These are phyloP conservation scores for Candida glucosophila DNA, from an alignment of 1,139 yeast genomes.

Conservation along the genomic window DNA sequence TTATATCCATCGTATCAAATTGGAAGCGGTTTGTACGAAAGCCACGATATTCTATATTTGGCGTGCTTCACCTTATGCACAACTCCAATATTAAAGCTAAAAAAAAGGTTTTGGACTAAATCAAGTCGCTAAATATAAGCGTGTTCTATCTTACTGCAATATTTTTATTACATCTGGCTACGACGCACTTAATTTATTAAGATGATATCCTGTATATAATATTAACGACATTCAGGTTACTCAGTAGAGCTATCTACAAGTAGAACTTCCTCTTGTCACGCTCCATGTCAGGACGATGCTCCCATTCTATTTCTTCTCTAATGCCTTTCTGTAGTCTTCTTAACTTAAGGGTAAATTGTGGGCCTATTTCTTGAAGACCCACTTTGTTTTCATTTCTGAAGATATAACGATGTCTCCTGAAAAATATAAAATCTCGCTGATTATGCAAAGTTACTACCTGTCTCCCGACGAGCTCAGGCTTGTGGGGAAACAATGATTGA, in stretches of 20 bases:
- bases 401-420: slow-evolving; percentile 88
- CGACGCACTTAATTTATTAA: too few relatives aligned
- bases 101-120: too few relatives aligned
- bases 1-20: slow-evolving; percentile 69
- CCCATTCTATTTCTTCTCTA: slow-evolving; percentile 92
- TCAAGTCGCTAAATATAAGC: too few relatives aligned
- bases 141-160: too few relatives aligned
- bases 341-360: slow-evolving; percentile 85
- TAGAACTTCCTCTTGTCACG: slow-evolving; percentile 90
- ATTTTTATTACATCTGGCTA: too few relatives aligned
- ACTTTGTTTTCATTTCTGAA: slow-evolving; percentile 86
- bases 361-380: slow-evolving; percentile 93
- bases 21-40: too few relatives aligned
- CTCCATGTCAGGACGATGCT: slow-evolving; percentile 93
- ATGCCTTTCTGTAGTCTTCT: slow-evolving; percentile 88
- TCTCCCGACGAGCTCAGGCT: slow-evolving; percentile 90
- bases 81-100: too few relatives aligned
- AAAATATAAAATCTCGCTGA: slow-evolving; percentile 90
- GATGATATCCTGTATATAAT: too few relatives aligned
- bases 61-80: too few relatives aligned
- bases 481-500: slow-evolving; percentile 85
- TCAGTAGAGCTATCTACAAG: too few relatives aligned
- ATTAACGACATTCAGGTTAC: too few relatives aligned
- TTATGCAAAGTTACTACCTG: slow-evolving; percentile 93
- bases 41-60: too few relatives aligned